Base-by-base conservation (phyloP, 768 basidiomycete species). In the Fibroporia radiculosa region DNA sequence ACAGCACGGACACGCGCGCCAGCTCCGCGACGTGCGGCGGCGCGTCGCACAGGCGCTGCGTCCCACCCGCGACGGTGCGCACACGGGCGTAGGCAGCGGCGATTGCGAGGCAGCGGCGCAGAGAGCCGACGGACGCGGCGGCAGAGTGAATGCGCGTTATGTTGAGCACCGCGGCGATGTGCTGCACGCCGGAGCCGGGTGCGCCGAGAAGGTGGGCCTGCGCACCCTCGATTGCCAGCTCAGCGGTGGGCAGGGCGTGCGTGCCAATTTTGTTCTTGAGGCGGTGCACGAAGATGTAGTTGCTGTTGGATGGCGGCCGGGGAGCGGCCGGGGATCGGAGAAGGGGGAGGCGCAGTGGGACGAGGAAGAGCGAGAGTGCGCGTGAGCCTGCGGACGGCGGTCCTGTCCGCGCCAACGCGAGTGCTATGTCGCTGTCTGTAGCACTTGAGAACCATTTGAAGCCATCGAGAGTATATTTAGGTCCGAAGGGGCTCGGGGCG, bases 391-490 rank as follows among this genome's bases (percentile, higher is more conserved):
- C 61, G 38, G 66, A 51, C 22, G 58, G 47, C 0, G 74, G 60
- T 0, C 82, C 84, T 1, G 85, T 87, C 28, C 85, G 80, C 4
- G 84, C 87, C 4, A 89, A 66, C 1, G 82, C 84, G 20, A 89
- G 69, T 0, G 84, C 73, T 7, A 87, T 66, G 48, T 89, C 68
- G 50, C 81, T 77, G 53, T 89, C 87, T 0, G 84, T 84, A 1
- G 87, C 87, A 52, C 82, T 84, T 13, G 85, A 86, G 61, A 88
- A 88, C 85, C 85, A 88, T 63, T 87, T 88, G 59, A 87, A 76
- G 3, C 85, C 84, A 50, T 86, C 66, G 18, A 87, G 59, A 16
- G 56, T 65, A 58, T 83, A 84, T 39, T 68, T 62, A 2, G 73
- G 65, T 16, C 82, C 82, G 44, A 74, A 56, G 3, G 53, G 48